These are phyloP conservation scores for Penicillium expansum DNA, from an alignment of 2,329 filamentous ascomycete genomes.

Conservation along the genomic window DNA sequence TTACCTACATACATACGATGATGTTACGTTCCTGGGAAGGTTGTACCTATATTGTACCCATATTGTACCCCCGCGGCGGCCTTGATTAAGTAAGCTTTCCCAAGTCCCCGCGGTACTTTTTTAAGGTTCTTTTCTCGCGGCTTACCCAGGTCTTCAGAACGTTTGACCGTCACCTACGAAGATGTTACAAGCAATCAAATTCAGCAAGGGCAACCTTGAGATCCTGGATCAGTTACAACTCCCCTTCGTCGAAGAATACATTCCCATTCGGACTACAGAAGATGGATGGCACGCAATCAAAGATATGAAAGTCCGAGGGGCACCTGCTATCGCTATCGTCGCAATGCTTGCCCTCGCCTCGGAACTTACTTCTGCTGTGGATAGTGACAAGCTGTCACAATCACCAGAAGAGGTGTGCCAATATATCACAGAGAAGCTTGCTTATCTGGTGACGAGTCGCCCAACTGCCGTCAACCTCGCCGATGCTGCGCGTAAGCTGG, in stretches of 20 bases:
- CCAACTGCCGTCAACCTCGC: slow-evolving; percentile 93
- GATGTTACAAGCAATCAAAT: slow-evolving; percentile 62
- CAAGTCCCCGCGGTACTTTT: neutral
- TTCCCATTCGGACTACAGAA: slow-evolving; percentile 52
- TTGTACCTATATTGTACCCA: neutral
- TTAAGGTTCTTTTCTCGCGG: neutral
- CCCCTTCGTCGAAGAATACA: slow-evolving; percentile 58
- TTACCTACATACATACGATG: neutral
- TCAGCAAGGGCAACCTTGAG: slow-evolving; percentile 53
- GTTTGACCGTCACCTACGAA: slow-evolving; percentile 25
- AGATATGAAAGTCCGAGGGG: slow-evolving; percentile 66
- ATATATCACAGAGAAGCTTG: slow-evolving; percentile 72
- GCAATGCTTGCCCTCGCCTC: slow-evolving; percentile 84
- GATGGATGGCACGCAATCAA: slow-evolving; percentile 66
- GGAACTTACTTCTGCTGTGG: slow-evolving; percentile 60
- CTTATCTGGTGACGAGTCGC: slow-evolving; percentile 83
- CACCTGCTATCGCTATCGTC: slow-evolving; percentile 97
- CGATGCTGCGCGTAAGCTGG: slow-evolving; percentile 82
- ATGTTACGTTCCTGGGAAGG: neutral
- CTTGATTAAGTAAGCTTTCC: slow-evolving; percentile 3
- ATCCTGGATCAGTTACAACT: slow-evolving; percentile 64
- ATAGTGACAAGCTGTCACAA: slow-evolving; percentile 42
- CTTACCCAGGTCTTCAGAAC: neutral
- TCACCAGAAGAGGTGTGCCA: slow-evolving; percentile 60
- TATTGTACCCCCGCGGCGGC: neutral